Evolutionary conservation across 1,139 yeast genomes (phyloP), one percentile per base, ranked within the genome.

Genomic region (Blastobotrys apis): DNA sequence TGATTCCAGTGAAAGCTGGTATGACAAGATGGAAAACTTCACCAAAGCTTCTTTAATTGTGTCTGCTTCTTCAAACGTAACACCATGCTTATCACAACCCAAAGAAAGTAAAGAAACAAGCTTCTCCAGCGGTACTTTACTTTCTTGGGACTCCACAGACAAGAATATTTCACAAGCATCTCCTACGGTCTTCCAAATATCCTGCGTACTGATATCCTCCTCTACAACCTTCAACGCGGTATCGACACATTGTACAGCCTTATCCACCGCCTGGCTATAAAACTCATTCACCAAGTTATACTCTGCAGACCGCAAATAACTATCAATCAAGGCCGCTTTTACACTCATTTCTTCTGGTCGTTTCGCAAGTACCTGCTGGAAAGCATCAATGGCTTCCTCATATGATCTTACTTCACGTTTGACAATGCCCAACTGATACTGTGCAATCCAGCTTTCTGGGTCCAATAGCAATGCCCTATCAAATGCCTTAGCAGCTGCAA

Each of bases 401-500:
- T 63, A 80, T 38, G 77, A 75, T n/a, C 77, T 74, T 48, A 77
- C 63, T 19, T 68, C 70, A 8, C 75, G 61, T 30, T 77, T 71
- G 1, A 84, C 82, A 23, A 74, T 67, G 0, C 95, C 94, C 39
- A 83, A 67, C 62, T 85, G 72, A 56, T 81, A 86, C 30, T 69
- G 67, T 0, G 86, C 81, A 40, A 77, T 73, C 82, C 86, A 79
- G 49, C 73, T 74, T 1, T 61, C 56, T 0, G 77, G 70, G 29
- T 77, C 75, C 15, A 84, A 55, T 20, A 71, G 68, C 33, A 77
- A 58, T 0, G 92, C 87, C 49, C 80, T 80, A 32, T 69, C 72
- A 56, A 88, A 85, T 1, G 94, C 97, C 59, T 84, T 88, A 6
- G 77, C 73, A 0, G 96, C 87, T 2, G 97, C 95, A 48, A 84